These are phyloP conservation scores for Silene coronaria DNA, from an alignment of 179 eudicot genomes.

Conservation along the genomic window DNA sequence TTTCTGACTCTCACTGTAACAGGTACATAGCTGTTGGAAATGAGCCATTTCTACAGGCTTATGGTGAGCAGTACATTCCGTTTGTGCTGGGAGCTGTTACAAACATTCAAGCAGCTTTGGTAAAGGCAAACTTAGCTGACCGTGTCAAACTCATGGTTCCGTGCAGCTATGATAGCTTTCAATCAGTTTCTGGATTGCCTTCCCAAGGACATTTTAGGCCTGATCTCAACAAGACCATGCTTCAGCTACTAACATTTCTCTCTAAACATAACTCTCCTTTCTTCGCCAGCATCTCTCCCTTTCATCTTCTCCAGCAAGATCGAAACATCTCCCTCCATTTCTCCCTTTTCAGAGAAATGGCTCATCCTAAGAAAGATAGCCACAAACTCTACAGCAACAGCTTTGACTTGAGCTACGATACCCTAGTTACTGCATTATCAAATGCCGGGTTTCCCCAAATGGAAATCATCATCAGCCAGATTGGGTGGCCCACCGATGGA, in stretches of 20 bases:
- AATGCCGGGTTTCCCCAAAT: constrained; percentile 47
- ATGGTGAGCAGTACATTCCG: constrained; percentile 53
- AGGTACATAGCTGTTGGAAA: constrained; percentile 84
- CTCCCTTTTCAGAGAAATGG: constrained; percentile 55
- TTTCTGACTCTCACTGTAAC: constrained; percentile 15
- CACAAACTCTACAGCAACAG: constrained; percentile 52
- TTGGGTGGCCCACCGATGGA: constrained; percentile 96
- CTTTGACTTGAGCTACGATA: constrained; percentile 65
- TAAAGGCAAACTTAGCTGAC: constrained; percentile 51
- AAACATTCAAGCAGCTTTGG: constrained; percentile 65
- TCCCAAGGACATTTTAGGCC: constrained; percentile 67
- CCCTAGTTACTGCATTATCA: constrained; percentile 51
- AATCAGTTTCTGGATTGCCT: constrained; percentile 55
- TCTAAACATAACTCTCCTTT: constrained; percentile 60
- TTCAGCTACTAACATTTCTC: constrained; percentile 59
- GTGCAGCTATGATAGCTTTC: constrained; percentile 68
- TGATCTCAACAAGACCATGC: constrained; percentile 71
- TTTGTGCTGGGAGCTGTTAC: constrained; percentile 73
- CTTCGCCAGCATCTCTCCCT: constrained; percentile 58
- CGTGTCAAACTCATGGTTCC: constrained; percentile 66
- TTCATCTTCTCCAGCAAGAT: constrained; percentile 50
- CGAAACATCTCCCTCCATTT: constrained; percentile 63
- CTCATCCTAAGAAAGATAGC: constrained; percentile 55
- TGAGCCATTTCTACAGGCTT: constrained; percentile 65
- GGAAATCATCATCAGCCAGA: constrained; percentile 57